Base-by-base conservation (phyloP, 192 early-diverging fungal species). In the Podila horticola region DNA sequence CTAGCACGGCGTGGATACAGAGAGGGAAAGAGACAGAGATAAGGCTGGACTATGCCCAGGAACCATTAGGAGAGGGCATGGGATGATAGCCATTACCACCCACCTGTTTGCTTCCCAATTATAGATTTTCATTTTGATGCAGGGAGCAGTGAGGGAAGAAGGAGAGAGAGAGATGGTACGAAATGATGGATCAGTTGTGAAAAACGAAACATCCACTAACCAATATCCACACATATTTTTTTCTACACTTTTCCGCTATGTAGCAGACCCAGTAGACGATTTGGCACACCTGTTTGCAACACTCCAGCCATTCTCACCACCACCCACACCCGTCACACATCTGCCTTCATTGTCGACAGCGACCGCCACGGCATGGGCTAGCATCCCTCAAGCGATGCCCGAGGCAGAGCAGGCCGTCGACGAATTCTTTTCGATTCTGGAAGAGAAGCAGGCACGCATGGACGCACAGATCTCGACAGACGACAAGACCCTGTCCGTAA, bases 241-340 rank as follows among this genome's bases (percentile, higher is more conserved):
- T 50, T 1, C 33, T 41, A 58, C 6, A 22, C 4, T 51, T 71
- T 62, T 66, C 17, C 33, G 50, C 52, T 61, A 60, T 36, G 22
- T 28, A 30, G 41, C 65, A 66, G 69, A 67, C 71, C 76, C 71
- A n/a, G 67, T 82, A 24, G 84, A 87, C 41, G 77, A 76, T 20
- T 58, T 87, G 41, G 30, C 74, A 29, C 64, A 77, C 33, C 84
- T 84, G 59, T 72, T 87, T 58, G 69, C 72, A 12, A 74, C 67
- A 24, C 75, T 85, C n/a, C 82, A 82, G 6, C 86, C 82, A 22
- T 85, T 73, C 57, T 71, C 75, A 33, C 61, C 74, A 29, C 82
- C 86, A 66, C 62, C 61, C n/a, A 20, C 34, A 60, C 66, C 17
- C 29, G 67, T 15, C 12, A 28, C 33, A 30, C 36, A 34, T 19